Evolutionary conservation across 352 stramenopile species (phyloP).

Genomic region (Globisporangium iwayamae): DNA sequence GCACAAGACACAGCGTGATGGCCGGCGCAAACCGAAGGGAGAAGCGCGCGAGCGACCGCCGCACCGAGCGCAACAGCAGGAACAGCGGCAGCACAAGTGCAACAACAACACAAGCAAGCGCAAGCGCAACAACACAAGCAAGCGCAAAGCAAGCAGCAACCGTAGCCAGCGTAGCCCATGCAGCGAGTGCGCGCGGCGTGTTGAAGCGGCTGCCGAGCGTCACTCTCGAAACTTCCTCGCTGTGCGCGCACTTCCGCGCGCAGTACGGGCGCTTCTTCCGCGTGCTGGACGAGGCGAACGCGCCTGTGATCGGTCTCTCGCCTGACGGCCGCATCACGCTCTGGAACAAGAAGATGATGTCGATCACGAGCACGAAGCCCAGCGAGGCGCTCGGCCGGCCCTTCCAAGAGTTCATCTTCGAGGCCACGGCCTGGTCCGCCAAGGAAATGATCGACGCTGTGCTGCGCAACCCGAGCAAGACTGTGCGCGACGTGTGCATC

Average conservation of each 20-base stretch:
- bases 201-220: slow-evolving; percentile 8
- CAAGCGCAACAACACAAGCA: background rate
- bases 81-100: background rate
- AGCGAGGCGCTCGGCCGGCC: slow-evolving; percentile 28
- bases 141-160: background rate
- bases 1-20: background rate
- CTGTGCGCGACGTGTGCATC: slow-evolving; percentile 39
- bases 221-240: background rate
- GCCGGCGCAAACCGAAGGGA: slow-evolving; percentile 5
- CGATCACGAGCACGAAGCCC: slow-evolving; percentile 32
- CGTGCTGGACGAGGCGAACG: slow-evolving; percentile 50
- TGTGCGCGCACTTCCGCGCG: slow-evolving; percentile 7
- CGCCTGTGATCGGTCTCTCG: slow-evolving; percentile 42
- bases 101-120: background rate
- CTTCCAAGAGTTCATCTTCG: slow-evolving; percentile 35
- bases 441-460: slow-evolving; percentile 16
- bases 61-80: background rate
- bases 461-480: slow-evolving; percentile 17
- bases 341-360: slow-evolving; percentile 61
- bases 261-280: slow-evolving; percentile 32
- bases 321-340: slow-evolving; percentile 42
- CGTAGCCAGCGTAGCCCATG: background rate
- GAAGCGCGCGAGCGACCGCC: slow-evolving; percentile 1
- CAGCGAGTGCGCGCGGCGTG: slow-evolving; percentile 7
- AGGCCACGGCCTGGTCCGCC: slow-evolving; percentile 18